Evolutionary conservation across 306 rosid genomes (phyloP).

Genomic region (Alnus rubra): DNA sequence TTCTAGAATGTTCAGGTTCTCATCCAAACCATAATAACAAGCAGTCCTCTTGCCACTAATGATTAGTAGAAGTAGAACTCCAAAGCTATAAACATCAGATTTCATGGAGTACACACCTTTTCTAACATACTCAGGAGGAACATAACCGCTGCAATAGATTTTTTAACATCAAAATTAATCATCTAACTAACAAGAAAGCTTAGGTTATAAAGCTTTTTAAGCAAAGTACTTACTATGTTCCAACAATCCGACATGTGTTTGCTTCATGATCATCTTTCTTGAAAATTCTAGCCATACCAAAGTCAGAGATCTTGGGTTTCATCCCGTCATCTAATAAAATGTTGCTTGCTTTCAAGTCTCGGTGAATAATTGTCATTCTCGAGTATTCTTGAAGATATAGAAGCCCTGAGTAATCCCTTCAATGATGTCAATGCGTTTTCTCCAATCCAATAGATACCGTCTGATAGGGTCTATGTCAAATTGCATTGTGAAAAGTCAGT

Average conservation of each 20-base stretch:
- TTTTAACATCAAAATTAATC: neutral
- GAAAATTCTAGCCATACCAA: conserved; percentile 36
- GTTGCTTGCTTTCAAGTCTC: conserved; percentile 41
- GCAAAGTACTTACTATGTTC: conserved; percentile 30
- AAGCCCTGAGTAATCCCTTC: conserved; percentile 42
- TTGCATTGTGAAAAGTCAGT: neutral
- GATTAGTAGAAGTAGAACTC: conserved; percentile 42
- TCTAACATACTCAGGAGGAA: conserved; percentile 33
- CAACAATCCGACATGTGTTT: conserved; percentile 35
- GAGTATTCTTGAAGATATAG: conserved; percentile 44
- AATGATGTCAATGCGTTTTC: conserved; percentile 22
- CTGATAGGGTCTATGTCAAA: conserved; percentile 23
- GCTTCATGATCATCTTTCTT: conserved; percentile 29
- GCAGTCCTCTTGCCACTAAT: conserved; percentile 34
- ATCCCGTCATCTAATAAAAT: conserved; percentile 26
- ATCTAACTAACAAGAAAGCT: neutral
- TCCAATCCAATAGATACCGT: conserved; percentile 28
- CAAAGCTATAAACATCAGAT: conserved; percentile 45
- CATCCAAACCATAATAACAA: conserved; percentile 9
- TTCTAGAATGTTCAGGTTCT: conserved; percentile 30
- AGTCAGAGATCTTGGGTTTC: conserved; percentile 39
- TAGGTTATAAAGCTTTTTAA: neutral
- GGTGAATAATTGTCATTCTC: conserved; percentile 33
- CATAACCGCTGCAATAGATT: conserved; percentile 32
- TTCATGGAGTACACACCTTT: conserved; percentile 14